Percentiles rank a stretch among this genome's conserved stretches.
Conservation (phyloP, 2,329 filamentous ascomycete species). For the Claviceps maximensis region DNA sequence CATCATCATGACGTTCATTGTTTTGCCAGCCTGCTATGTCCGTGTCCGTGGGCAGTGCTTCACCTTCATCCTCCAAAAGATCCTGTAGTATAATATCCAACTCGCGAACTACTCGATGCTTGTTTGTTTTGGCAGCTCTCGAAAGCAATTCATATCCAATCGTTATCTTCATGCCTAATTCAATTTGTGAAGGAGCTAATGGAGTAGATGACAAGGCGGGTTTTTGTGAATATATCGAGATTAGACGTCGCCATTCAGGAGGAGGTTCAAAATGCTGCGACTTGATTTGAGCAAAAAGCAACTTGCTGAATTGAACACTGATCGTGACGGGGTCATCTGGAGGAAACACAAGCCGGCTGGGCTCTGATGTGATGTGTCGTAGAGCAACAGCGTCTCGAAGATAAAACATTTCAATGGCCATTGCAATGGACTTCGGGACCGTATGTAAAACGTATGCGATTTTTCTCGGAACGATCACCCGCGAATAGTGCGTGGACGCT, state of each 20-base stretch:
- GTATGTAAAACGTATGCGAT: constrained; percentile 67
- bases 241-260: constrained; percentile 29
- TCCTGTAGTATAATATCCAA: constrained; percentile 66
- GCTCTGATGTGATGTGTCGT: constrained; percentile 48
- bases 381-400: constrained; percentile 70
- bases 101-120: constrained; percentile 58
- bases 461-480: constrained; percentile 65
- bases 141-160: constrained; percentile 86
- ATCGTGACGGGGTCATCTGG: constrained; percentile 68
- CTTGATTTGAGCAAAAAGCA: constrained; percentile 80
- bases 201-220: constrained; percentile 7
- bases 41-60: constrained; percentile 50
- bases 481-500: constrained; percentile 62
- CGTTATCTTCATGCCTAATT: constrained; percentile 78
- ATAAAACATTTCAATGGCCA: constrained; percentile 85
- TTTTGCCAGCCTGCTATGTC: constrained; percentile 62
- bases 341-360: constrained; percentile 48
- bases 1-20: constrained; percentile 56
- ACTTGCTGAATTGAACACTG: constrained; percentile 72
- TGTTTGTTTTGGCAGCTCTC: constrained; percentile 50
- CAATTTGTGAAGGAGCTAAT: constrained; percentile 25
- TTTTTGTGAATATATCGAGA: constrained; percentile 11
- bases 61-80: constrained; percentile 55
- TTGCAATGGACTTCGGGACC: constrained; percentile 62
- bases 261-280: constrained; percentile 70